phyloP scores from a whole-genome alignment of 495 filamentous ascomycete species.

The Arthonia radiata region DNA sequence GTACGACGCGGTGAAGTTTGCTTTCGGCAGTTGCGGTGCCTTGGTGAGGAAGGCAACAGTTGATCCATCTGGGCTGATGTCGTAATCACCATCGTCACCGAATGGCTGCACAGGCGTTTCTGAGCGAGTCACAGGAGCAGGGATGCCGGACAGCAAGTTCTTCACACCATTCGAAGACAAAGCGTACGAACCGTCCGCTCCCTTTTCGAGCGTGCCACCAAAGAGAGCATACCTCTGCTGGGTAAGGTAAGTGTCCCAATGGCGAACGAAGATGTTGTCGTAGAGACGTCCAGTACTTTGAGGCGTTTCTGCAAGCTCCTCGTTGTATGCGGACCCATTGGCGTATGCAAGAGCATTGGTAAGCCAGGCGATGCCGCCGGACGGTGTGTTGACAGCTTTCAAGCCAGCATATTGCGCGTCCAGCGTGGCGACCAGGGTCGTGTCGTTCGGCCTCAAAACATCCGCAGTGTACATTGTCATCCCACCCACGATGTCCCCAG shows the following conservation, averaged over 20 bases:
- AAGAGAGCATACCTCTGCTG: conserved; percentile 22
- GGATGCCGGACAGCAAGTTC: conserved; percentile 19
- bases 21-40: conserved; percentile 15
- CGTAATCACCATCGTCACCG: conserved; percentile 18
- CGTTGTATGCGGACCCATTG: conserved; percentile 36
- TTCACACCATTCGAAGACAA: conserved; percentile 11
- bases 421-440: conserved; percentile 5
- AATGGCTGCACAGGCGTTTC: conserved; percentile 22
- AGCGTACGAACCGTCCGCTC: too few species aligned
- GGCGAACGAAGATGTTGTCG: conserved; percentile 42
- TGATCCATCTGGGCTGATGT: conserved; percentile 16
- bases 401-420: conserved; percentile 7
- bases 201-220: conserved; percentile 17
- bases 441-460: not conserved
- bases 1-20: conserved; percentile 17
- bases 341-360: conserved; percentile 25
- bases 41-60: conserved; percentile 21
- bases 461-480: conserved; percentile 19
- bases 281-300: conserved; percentile 39
- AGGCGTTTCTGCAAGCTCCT: conserved; percentile 26
- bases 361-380: conserved; percentile 8
- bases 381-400: conserved; percentile 6
- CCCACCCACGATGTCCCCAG: conserved; percentile 18
- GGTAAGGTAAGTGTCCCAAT: conserved; percentile 50
- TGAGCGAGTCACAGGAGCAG: conserved; percentile 12